Evolutionary conservation across 257 asterid species (phyloP).

Genomic region (Parsonsia alboflavescens): DNA sequence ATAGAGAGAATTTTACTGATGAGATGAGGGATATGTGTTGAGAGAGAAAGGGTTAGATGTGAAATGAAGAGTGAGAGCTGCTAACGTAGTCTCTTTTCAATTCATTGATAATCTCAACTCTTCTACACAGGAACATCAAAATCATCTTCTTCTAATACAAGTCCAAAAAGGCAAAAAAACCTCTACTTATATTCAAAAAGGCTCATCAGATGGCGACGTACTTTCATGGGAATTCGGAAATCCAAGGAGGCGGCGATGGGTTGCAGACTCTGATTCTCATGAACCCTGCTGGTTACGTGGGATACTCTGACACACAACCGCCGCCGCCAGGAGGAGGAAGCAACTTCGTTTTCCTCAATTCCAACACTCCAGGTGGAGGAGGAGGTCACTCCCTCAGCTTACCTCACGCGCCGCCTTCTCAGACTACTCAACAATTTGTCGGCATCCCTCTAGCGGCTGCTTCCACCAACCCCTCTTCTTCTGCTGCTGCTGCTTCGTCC

Average conservation of each 20-base stretch:
- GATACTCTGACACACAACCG: constrained; percentile 61
- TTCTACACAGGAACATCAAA: constrained; percentile 9
- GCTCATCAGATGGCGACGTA: constrained; percentile 60
- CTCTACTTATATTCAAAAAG: too few species aligned
- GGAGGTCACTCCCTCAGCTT: constrained; percentile 15
- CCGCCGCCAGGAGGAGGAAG: constrained; percentile 23
- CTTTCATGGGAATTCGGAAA: constrained; percentile 79
- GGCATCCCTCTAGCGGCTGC: constrained; percentile 54
- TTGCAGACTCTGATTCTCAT: constrained; percentile 83
- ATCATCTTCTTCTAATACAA: too few species aligned
- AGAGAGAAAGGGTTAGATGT: neutral
- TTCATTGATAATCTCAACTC: neutral
- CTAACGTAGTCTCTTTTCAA: constrained; percentile 8
- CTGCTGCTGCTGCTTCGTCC: constrained; percentile 4
- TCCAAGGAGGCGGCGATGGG: constrained; percentile 68
- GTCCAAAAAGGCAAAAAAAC: too few species aligned
- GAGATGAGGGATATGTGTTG: neutral
- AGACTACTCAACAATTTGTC: constrained; percentile 52
- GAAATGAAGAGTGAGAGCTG: too few species aligned
- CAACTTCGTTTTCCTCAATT: constrained; percentile 67
- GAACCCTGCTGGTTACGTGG: constrained; percentile 84
- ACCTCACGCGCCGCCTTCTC: constrained; percentile 66
- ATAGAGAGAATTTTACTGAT: neutral
- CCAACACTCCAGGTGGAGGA: constrained; percentile 32
- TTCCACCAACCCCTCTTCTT: constrained; percentile 20